phyloP scores from a whole-genome alignment of 768 basidiomycete species.

The Cystobasidium onofrii region DNA sequence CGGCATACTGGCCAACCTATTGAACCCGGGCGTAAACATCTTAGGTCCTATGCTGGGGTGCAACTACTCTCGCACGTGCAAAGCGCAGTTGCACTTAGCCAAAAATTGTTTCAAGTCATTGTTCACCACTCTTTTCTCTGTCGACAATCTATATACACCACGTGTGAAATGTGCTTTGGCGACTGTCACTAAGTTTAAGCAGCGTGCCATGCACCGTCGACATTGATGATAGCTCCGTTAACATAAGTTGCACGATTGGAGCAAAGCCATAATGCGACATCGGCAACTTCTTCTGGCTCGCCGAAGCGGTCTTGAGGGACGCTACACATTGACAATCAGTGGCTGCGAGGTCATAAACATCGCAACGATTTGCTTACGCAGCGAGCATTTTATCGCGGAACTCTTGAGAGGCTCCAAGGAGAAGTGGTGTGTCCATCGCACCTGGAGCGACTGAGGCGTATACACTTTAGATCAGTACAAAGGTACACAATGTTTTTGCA shows the following conservation, averaged over 20 bases:
- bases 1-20: neutral
- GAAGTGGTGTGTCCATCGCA: neutral
- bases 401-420: neutral
- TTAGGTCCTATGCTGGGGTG: neutral
- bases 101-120: neutral
- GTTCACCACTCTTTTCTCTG: too few relatives aligned
- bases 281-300: slow-evolving; percentile 7
- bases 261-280: slow-evolving; percentile 4
- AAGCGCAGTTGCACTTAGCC: neutral
- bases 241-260: slow-evolving; percentile 6
- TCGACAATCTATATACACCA: too few relatives aligned
- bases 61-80: neutral
- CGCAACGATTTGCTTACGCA: neutral
- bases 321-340: neutral
- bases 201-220: slow-evolving; percentile 11
- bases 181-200: neutral
- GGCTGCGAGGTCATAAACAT: neutral
- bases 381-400: neutral
- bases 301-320: neutral
- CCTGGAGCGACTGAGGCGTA: neutral
- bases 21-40: neutral
- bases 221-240: slow-evolving; percentile 1
- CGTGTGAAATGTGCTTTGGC: too few relatives aligned
- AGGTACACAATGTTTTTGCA: too few relatives aligned
- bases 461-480: neutral